A percentile compares a stretch with the other conserved stretches of the same genome.
phyloP scores from a whole-genome alignment of 352 stramenopile genomes.

The Phytophthora rubi region DNA sequence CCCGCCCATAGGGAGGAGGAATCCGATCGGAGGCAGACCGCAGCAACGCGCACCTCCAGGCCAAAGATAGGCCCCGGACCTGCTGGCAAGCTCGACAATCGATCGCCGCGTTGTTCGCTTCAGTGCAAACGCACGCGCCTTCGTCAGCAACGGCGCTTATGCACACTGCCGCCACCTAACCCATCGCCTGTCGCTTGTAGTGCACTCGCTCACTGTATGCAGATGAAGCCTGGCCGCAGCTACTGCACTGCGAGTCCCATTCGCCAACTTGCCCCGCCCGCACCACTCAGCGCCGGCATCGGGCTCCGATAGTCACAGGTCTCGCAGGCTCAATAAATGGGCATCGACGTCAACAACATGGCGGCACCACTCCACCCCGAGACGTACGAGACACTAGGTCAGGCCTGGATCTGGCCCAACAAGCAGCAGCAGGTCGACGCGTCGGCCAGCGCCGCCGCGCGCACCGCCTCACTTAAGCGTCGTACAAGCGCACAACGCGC shows the following conservation, averaged over 20 bases:
- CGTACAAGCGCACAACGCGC: slow-evolving; percentile 35
- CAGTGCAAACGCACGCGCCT: slow-evolving; percentile 17
- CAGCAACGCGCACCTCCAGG: slow-evolving; percentile 11
- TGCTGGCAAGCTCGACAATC: slow-evolving; percentile 17
- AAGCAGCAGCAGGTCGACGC: slow-evolving; percentile 42
- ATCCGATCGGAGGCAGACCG: slow-evolving; percentile 34
- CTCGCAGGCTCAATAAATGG: slow-evolving; percentile 12
- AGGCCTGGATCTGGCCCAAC: slow-evolving; percentile 43
- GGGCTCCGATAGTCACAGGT: background rate
- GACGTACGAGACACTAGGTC: slow-evolving; percentile 48
- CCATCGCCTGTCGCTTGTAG: slow-evolving; percentile 32
- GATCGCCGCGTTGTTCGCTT: slow-evolving; percentile 29
- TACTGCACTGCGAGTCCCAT: slow-evolving; percentile 11
- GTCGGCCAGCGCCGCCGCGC: slow-evolving; percentile 18
- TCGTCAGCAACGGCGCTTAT: slow-evolving; percentile 24
- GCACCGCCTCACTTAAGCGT: slow-evolving; percentile 38
- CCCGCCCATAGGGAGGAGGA: slow-evolving; percentile 26
- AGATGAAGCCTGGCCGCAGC: slow-evolving; percentile 8
- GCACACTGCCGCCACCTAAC: slow-evolving; percentile 19
- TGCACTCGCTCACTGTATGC: slow-evolving; percentile 7
- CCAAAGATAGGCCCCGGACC: slow-evolving; percentile 17
- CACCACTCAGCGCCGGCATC: slow-evolving; percentile 7
- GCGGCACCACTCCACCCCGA: slow-evolving; percentile 30
- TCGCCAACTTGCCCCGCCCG: slow-evolving; percentile 29
- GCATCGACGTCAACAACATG: slow-evolving; percentile 30